Percentiles rank a stretch among this genome's conserved stretches.
Evolutionary conservation across 2,329 filamentous ascomycete species (phyloP).

Genomic region (Mycosphaerella sp.): DNA sequence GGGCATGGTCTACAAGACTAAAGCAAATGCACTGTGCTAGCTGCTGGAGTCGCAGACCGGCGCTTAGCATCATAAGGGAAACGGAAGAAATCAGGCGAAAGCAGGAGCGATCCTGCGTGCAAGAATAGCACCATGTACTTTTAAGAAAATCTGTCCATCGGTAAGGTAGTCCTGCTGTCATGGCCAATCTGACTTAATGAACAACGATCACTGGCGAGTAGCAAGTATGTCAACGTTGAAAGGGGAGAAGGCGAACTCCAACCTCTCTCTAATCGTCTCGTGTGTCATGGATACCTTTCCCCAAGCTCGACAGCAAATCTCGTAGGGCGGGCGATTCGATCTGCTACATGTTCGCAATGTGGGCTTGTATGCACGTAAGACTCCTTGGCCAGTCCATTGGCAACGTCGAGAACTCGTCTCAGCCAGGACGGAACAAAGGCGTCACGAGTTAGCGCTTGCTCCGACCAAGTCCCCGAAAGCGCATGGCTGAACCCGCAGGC

Average conservation of each 20-base stretch:
- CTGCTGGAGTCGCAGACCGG: neutral
- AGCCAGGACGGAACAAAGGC: neutral
- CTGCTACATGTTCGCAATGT: slow-evolving; percentile 5
- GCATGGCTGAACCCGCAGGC: slow-evolving; percentile 3
- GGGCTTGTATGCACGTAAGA: slow-evolving; percentile 7
- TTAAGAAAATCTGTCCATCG: no score
- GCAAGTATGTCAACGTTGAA: no score
- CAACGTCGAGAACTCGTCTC: neutral
- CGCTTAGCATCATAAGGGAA: neutral
- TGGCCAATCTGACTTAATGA: no score
- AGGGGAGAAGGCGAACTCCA: no score
- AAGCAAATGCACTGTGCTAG: neutral
- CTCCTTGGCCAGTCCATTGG: slow-evolving; percentile 8
- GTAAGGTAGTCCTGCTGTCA: no score
- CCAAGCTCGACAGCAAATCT: slow-evolving; percentile 1
- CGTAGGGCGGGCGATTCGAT: neutral
- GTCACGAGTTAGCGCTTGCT: slow-evolving; percentile 7
- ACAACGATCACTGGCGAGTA: no score
- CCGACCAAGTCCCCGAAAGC: slow-evolving; percentile 1
- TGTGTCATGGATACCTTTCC: neutral
- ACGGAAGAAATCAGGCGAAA: neutral
- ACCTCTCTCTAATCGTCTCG: no score
- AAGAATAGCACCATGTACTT: neutral
- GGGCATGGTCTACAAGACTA: no score
- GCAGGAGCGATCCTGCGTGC: neutral